These are phyloP conservation scores for Backusella psychrophila DNA, from an alignment of 192 early-diverging fungal species.

Conservation along the genomic window DNA sequence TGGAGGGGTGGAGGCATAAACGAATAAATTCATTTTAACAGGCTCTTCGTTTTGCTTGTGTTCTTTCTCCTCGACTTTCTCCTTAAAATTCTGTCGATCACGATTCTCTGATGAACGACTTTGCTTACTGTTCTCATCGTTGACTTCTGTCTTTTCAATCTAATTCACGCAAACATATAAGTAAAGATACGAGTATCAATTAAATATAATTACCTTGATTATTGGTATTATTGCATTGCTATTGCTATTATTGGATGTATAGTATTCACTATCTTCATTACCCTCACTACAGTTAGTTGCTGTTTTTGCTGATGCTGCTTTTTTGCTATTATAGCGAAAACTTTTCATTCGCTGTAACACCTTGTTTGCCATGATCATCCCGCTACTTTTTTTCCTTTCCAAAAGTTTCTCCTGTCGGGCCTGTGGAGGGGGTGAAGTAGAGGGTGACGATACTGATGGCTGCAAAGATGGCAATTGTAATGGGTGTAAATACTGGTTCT, in stretches of 20 bases:
- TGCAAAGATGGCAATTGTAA: not conserved
- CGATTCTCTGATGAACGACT: not conserved
- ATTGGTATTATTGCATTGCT: not conserved
- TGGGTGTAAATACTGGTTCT: not conserved
- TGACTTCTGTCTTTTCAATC: not conserved
- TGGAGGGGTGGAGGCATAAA: slow-evolving; percentile 7
- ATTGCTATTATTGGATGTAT: not conserved
- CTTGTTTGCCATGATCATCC: not conserved
- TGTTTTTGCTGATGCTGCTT: not conserved
- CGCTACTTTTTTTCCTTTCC: not conserved
- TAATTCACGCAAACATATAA: not conserved
- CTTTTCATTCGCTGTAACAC: not conserved
- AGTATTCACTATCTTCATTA: not conserved
- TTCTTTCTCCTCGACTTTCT: not conserved
- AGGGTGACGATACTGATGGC: not conserved
- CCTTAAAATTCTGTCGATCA: not conserved
- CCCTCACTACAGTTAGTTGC: not conserved
- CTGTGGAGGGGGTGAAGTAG: not conserved
- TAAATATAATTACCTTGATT: not conserved
- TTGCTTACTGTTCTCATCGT: not conserved
- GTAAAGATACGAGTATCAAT: not conserved
- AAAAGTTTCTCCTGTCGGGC: not conserved
- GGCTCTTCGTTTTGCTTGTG: not conserved
- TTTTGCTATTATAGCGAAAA: not conserved
- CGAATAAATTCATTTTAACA: not conserved